Evolutionary conservation across 768 basidiomycete species (phyloP).

Genomic region (Suillus spraguei): DNA sequence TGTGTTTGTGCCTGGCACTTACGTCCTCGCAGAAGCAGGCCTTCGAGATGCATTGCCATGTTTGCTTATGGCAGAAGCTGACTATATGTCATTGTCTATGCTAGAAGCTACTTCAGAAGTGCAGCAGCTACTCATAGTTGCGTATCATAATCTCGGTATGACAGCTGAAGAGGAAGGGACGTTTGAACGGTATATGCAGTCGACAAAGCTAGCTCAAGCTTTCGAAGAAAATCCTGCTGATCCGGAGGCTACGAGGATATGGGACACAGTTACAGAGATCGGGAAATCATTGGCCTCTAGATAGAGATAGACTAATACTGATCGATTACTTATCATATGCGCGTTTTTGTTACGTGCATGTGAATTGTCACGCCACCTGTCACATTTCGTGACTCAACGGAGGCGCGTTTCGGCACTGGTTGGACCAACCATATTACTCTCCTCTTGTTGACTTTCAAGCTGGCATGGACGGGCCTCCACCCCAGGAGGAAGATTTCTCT

Average conservation of each 20-base stretch:
- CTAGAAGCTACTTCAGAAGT: slow-evolving; percentile 63
- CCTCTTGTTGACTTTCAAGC: slow-evolving; percentile 4
- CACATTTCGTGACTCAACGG: slow-evolving; percentile 8
- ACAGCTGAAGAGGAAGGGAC: slow-evolving; percentile 54
- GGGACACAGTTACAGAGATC: slow-evolving; percentile 59
- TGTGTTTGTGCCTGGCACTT: slow-evolving; percentile 5
- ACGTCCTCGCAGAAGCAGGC: slow-evolving; percentile 28
- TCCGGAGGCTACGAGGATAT: slow-evolving; percentile 53
- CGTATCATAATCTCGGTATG: slow-evolving; percentile 72
- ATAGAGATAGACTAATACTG: slow-evolving; percentile 27
- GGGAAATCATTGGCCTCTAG: slow-evolving; percentile 55
- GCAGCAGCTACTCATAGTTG: slow-evolving; percentile 69
- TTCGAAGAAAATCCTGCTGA: slow-evolving; percentile 50
- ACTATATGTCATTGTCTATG: slow-evolving; percentile 63
- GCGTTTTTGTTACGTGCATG: slow-evolving; percentile 24
- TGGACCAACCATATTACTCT: slow-evolving; percentile 8
- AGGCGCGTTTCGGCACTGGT: slow-evolving; percentile 7
- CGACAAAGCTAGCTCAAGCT: slow-evolving; percentile 42
- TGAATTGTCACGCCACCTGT: slow-evolving; percentile 15
- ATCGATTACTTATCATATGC: background rate
- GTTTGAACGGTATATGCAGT: slow-evolving; percentile 49
- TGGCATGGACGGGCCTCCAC: slow-evolving; percentile 87
- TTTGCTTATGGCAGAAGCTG: slow-evolving; percentile 64
- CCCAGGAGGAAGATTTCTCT: slow-evolving; percentile 93
- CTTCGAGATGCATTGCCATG: slow-evolving; percentile 62